These are phyloP conservation scores for Papiliotrema fonsecae DNA, from an alignment of 1,284 basidiomycete genomes.

Conservation along the genomic window DNA sequence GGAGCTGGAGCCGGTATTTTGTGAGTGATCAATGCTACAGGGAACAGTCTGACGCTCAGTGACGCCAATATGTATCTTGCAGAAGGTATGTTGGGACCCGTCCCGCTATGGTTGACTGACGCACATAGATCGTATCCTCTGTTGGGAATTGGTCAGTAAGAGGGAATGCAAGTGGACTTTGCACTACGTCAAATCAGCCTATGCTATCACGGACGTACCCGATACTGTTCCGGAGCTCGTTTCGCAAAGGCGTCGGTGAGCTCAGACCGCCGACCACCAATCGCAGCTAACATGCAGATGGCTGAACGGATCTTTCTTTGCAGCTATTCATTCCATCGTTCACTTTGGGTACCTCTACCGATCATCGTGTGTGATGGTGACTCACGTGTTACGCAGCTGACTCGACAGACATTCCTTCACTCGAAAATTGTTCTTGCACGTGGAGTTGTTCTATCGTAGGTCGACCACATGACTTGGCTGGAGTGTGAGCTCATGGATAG, in stretches of 20 bases:
- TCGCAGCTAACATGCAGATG: constrained; percentile 50
- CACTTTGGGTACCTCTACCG: constrained; percentile 92
- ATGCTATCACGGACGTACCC: constrained; percentile 86
- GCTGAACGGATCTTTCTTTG: constrained; percentile 97
- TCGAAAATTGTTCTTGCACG: constrained; percentile 88
- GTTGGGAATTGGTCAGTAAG: constrained; percentile 91
- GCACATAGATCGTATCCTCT: constrained; percentile 61
- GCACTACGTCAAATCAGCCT: constrained; percentile 90
- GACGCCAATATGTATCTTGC: constrained; percentile 95
- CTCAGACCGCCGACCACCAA: background rate
- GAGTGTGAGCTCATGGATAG: constrained; percentile 11
- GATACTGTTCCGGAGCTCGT: constrained; percentile 86
- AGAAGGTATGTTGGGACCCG: constrained; percentile 67
- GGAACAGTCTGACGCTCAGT: constrained; percentile 20
- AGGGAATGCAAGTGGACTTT: constrained; percentile 78
- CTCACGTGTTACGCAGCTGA: constrained; percentile 1
- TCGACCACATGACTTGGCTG: background rate
- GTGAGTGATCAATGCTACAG: constrained; percentile 12
- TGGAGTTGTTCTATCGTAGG: constrained; percentile 80
- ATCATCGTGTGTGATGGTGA: constrained; percentile 53
- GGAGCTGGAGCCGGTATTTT: constrained; percentile 83
- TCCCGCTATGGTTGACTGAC: too few species aligned
- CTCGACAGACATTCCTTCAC: constrained; percentile 61
- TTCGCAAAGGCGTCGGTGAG: constrained; percentile 71
- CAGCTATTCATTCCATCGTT: constrained; percentile 79